phyloP scores from a whole-genome alignment of 192 early-diverging fungal species.

The Gigaspora rosea region DNA sequence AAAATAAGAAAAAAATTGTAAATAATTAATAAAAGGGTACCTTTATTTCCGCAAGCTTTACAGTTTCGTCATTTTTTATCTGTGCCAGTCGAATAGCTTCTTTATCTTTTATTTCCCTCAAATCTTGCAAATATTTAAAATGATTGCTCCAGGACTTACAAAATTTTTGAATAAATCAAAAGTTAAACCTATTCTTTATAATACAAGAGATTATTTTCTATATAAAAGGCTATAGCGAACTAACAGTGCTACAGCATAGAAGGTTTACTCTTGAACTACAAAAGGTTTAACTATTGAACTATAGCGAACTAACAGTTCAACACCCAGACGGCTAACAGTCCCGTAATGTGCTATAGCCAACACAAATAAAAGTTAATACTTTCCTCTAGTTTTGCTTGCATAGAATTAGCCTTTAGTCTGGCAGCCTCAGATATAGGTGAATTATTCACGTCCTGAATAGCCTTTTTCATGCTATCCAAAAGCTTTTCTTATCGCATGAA shows the following conservation, averaged over 20 bases:
- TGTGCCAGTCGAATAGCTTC: not conserved
- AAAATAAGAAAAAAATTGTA: conserved; percentile 4
- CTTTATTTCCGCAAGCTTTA: too few relatives aligned
- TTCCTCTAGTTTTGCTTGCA: not conserved
- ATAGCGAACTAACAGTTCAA: conserved; percentile 22
- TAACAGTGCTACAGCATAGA: conserved; percentile 25
- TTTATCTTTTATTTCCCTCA: not conserved
- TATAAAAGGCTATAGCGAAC: conserved; percentile 21
- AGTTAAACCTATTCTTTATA: conserved; percentile 19
- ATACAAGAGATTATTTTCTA: not conserved
- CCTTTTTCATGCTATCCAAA: conserved; percentile 20
- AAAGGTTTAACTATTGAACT: too few relatives aligned
- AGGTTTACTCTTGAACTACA: not conserved
- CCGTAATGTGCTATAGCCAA: too few relatives aligned
- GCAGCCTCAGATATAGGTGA: not conserved
- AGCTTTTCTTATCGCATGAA: conserved; percentile 24
- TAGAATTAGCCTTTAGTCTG: conserved; percentile 18
- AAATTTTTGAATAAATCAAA: conserved; percentile 15
- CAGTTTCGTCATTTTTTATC: too few relatives aligned
- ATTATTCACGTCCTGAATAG: conserved; percentile 1
- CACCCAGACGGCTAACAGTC: too few relatives aligned
- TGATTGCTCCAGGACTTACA: conserved; percentile 21
- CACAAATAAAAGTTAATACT: too few relatives aligned
- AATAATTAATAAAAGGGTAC: too few relatives aligned
- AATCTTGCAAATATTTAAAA: conserved; percentile 20